phyloP scores from a whole-genome alignment of 1,284 basidiomycete genomes.

The Trametes hirsuta region DNA sequence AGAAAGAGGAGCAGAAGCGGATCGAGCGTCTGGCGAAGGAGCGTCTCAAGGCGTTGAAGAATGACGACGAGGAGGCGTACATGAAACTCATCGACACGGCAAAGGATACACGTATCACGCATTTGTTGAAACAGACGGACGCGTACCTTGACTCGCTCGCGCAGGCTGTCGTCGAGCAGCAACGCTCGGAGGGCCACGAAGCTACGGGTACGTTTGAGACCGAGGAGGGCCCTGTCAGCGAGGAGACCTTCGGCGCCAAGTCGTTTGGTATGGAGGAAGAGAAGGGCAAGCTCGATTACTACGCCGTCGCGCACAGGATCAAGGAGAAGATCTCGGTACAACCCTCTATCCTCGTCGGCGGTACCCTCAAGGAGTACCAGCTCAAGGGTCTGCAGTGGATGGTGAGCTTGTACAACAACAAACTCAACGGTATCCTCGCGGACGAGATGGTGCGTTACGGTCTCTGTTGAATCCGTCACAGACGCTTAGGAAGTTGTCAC shows the following conservation, averaged over 20 bases:
- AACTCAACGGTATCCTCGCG: conserved; percentile 94
- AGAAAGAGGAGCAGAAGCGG: conserved; percentile 99
- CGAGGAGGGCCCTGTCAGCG: conserved; percentile 79
- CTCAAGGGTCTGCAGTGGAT: conserved; percentile 96
- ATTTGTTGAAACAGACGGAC: conserved; percentile 94
- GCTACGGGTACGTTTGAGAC: conserved; percentile 40
- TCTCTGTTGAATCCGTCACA: conserved; percentile 1
- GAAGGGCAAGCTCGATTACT: conserved; percentile 91
- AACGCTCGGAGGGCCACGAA: conserved; percentile 71
- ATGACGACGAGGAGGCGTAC: conserved; percentile 99
- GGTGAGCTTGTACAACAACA: conserved; percentile 98
- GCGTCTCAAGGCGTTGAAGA: conserved; percentile 96
- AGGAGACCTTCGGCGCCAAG: conserved; percentile 90
- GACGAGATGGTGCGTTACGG: conserved; percentile 87
- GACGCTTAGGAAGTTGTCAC: background rate
- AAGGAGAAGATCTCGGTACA: conserved; percentile 89
- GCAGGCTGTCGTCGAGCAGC: conserved; percentile 93
- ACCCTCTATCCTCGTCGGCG: conserved; percentile 82
- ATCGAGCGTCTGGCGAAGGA: conserved; percentile 97
- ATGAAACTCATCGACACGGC: conserved; percentile 99
- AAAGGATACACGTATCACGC: conserved; percentile 99
- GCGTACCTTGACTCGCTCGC: conserved; percentile 94
- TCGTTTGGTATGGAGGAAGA: conserved; percentile 58
- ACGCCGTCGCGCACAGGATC: conserved; percentile 93
- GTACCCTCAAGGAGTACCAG: conserved; percentile 92